Conservation (phyloP, 306 rosid species). For the Prunus mume region DNA sequence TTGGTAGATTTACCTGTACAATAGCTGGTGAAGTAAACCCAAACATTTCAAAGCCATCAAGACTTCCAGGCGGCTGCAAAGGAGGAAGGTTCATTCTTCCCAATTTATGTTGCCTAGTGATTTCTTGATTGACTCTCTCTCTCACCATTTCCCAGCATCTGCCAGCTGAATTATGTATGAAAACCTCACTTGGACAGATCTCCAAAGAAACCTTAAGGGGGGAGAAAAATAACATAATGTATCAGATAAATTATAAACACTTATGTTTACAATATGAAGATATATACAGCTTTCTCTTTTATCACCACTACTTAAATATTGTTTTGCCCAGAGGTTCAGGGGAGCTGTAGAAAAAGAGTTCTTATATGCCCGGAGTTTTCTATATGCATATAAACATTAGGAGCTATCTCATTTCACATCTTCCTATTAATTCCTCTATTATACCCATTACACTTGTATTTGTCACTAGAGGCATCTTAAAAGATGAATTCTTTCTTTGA, state of each 20-base stretch:
- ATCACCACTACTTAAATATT: background rate
- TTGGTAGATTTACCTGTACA: constrained; percentile 73
- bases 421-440: background rate
- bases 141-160: constrained; percentile 97
- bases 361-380: background rate
- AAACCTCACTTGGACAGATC: constrained; percentile 66
- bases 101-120: constrained; percentile 76
- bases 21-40: constrained; percentile 96
- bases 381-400: background rate
- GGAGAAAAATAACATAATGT: constrained; percentile 3
- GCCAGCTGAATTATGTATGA: constrained; percentile 65
- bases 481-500: background rate
- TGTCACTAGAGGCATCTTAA: no score
- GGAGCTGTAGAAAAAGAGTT: background rate
- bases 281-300: background rate
- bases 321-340: background rate
- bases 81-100: constrained; percentile 87
- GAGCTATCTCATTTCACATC: background rate
- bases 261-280: background rate
- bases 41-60: constrained; percentile 97
- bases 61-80: constrained; percentile 96
- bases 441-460: background rate
- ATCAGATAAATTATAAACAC: background rate
- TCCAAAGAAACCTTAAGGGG: constrained; percentile 74
- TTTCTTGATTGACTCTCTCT: constrained; percentile 91